Evolutionary conservation across 73 alveolate species (phyloP).

Genomic region (Tetrahymena borealis): DNA sequence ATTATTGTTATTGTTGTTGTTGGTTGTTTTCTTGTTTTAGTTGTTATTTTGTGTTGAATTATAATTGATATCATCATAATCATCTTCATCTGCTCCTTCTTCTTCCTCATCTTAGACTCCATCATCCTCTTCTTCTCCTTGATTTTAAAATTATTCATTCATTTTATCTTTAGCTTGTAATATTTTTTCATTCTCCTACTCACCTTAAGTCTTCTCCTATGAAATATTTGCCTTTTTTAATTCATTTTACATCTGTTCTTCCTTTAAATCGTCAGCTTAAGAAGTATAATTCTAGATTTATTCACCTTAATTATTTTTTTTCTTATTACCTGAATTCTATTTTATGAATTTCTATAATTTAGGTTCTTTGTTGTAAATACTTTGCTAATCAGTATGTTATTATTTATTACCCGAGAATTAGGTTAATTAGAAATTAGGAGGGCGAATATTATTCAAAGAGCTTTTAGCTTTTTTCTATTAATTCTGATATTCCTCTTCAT

Average conservation of each 20-base stretch:
- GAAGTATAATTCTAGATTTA: too few relatives aligned
- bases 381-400: too few relatives aligned
- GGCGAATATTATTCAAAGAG: background rate
- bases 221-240: background rate
- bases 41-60: background rate
- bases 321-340: background rate
- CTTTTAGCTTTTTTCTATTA: background rate
- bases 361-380: background rate
- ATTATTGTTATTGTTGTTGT: background rate
- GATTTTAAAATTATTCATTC: background rate
- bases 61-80: background rate
- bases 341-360: background rate
- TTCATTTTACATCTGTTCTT: background rate
- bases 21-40: background rate
- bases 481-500: background rate
- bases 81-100: background rate
- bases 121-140: background rate
- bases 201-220: too few relatives aligned
- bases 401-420: too few relatives aligned
- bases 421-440: background rate
- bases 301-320: background rate
- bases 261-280: background rate
- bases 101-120: background rate
- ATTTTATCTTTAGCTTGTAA: background rate
- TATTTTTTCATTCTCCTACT: too few relatives aligned